Percentiles rank a stretch among this genome's conserved stretches.
Conservation (phyloP, 805 yeast genomes). For the Candida oleophila region DNA sequence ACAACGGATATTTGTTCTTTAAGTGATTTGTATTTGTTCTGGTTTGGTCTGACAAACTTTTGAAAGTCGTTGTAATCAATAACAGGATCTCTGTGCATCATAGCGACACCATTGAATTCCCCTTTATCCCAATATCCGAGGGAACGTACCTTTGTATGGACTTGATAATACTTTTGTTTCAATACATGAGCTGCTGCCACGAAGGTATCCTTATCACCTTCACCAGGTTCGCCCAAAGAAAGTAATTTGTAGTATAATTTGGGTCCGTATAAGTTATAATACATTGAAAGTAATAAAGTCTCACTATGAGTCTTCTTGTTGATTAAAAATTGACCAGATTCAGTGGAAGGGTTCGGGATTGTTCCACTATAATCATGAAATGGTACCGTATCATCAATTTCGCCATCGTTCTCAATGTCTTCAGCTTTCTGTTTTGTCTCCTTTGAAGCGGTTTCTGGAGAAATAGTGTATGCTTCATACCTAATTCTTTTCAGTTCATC, state of each 20-base stretch:
- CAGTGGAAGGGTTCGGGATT: conserved; percentile 28
- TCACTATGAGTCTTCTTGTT: conserved; percentile 26
- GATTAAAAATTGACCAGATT: conserved; percentile 28
- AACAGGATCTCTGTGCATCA: conserved; percentile 32
- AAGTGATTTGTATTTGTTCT: not conserved
- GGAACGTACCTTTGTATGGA: conserved; percentile 14
- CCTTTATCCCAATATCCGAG: conserved; percentile 26
- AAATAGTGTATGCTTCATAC: conserved; percentile 6
- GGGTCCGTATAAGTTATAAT: conserved; percentile 27
- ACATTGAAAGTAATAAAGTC: conserved; percentile 25
- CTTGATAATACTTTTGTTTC: conserved; percentile 15
- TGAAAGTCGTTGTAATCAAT: conserved; percentile 20
- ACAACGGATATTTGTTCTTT: not conserved
- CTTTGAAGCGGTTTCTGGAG: conserved; percentile 3
- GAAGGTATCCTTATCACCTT: conserved; percentile 22
- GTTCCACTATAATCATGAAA: conserved; percentile 28
- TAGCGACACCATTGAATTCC: conserved; percentile 18
- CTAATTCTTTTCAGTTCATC: conserved; percentile 11
- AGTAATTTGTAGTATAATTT: conserved; percentile 14
- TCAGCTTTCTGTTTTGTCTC: not conserved
- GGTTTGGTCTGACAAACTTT: conserved; percentile 3
- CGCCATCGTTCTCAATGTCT: not conserved
- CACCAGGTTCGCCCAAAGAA: conserved; percentile 19
- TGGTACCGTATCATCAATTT: conserved; percentile 10
- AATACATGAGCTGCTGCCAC: conserved; percentile 15